A percentile compares a stretch with the other conserved stretches of the same genome.
phyloP scores from a whole-genome alignment of 192 early-diverging fungal species.

The Phlyctochytrium bullatum region DNA sequence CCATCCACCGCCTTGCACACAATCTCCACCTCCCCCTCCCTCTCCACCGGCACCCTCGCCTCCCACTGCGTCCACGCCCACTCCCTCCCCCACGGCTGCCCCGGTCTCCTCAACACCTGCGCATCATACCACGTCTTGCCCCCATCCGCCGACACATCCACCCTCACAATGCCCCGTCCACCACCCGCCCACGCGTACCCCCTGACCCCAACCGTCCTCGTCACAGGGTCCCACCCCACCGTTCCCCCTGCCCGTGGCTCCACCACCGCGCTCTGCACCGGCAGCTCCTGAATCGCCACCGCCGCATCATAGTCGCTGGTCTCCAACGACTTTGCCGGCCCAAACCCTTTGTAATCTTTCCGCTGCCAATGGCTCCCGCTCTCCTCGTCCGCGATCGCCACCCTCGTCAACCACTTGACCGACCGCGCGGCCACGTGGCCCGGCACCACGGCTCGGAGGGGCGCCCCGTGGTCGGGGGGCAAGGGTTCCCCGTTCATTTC shows the following conservation, averaged over 20 bases:
- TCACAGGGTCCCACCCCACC: background rate
- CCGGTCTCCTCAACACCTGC: constrained; percentile 33
- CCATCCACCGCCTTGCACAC: constrained; percentile 84
- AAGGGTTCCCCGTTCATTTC: constrained; percentile 55
- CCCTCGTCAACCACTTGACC: constrained; percentile 71
- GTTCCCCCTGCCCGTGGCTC: constrained; percentile 41
- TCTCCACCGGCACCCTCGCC: constrained; percentile 45
- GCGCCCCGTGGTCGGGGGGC: constrained; percentile 70
- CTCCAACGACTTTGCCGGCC: constrained; percentile 43
- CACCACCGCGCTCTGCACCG: constrained; percentile 75
- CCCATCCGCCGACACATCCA: constrained; percentile 56
- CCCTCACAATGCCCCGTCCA: constrained; percentile 39
- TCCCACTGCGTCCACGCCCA: constrained; percentile 92
- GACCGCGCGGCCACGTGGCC: constrained; percentile 85
- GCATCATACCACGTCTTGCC: constrained; percentile 79
- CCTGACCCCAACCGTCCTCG: constrained; percentile 45
- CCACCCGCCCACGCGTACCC: constrained; percentile 42
- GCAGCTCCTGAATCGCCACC: constrained; percentile 68
- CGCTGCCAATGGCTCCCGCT: constrained; percentile 40
- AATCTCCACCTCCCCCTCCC: constrained; percentile 47
- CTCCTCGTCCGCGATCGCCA: constrained; percentile 43
- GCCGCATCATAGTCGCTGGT: constrained; percentile 45
- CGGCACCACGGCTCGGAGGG: constrained; percentile 82
- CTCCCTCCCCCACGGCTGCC: constrained; percentile 21
- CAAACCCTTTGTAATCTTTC: constrained; percentile 53